These are phyloP conservation scores for Mucor velutinosus DNA, from an alignment of 371 early-diverging fungal genomes.

Conservation along the genomic window DNA sequence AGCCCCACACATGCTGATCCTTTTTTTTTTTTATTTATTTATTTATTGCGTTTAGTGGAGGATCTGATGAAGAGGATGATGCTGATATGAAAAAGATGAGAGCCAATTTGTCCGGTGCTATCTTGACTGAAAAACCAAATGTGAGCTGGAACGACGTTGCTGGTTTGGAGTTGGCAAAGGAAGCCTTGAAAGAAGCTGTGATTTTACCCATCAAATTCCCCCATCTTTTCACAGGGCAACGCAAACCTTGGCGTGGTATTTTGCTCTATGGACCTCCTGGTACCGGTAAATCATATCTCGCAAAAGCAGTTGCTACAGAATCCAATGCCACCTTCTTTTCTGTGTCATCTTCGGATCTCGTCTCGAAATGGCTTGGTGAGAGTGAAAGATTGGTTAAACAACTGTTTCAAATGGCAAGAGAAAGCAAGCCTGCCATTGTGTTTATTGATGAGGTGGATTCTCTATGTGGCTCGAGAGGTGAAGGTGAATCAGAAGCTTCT, in stretches of 20 bases:
- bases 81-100: slow-evolving; percentile 90
- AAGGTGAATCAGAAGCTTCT: slow-evolving; percentile 95
- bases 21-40: neutral
- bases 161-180: slow-evolving; percentile 97
- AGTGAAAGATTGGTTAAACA: slow-evolving; percentile 93
- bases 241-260: slow-evolving; percentile 97
- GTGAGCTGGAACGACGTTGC: slow-evolving; percentile 98
- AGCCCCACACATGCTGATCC: neutral
- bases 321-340: slow-evolving; percentile 95
- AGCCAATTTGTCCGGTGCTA: slow-evolving; percentile 76
- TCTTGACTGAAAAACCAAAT: slow-evolving; percentile 93
- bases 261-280: slow-evolving; percentile 98
- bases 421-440: slow-evolving; percentile 91
- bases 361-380: slow-evolving; percentile 98
- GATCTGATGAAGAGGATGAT: slow-evolving; percentile 68
- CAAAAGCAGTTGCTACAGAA: slow-evolving; percentile 97
- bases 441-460: slow-evolving; percentile 99
- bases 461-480: slow-evolving; percentile 90
- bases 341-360: slow-evolving; percentile 93
- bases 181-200: slow-evolving; percentile 97
- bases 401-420: slow-evolving; percentile 92
- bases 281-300: slow-evolving; percentile 97
- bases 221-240: slow-evolving; percentile 91
- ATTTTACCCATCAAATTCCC: slow-evolving; percentile 98
- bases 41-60: slow-evolving; percentile 41